These are phyloP conservation scores for Schizophyllum commune DNA, from an alignment of 1,284 basidiomycete genomes.

Conservation along the genomic window DNA sequence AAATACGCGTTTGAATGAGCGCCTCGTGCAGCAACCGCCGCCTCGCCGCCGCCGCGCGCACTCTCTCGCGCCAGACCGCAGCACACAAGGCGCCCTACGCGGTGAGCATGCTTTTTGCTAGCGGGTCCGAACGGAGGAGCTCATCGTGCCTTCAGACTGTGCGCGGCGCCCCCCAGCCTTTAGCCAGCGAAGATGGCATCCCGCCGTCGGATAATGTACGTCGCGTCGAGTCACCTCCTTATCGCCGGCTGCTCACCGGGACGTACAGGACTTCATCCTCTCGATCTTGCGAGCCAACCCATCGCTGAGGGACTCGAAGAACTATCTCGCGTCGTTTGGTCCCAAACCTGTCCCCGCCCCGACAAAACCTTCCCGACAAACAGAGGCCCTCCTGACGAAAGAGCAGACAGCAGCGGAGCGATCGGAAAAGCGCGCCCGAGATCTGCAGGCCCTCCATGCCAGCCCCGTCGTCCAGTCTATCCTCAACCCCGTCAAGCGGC, in stretches of 20 bases:
- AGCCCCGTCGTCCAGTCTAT: conserved; percentile 75
- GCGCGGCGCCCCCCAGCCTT: neutral
- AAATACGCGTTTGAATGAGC: neutral
- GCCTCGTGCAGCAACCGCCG: neutral
- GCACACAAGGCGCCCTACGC: neutral
- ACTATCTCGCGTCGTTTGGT: conserved; percentile 85
- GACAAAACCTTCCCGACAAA: conserved; percentile 14
- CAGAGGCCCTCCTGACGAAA: conserved; percentile 12
- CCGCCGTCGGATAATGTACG: neutral
- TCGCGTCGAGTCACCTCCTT: neutral
- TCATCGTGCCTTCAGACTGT: neutral
- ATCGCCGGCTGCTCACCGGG: neutral
- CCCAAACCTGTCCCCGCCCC: conserved; percentile 34
- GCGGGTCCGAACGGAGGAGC: neutral
- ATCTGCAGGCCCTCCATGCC: conserved; percentile 2
- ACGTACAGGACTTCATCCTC: conserved; percentile 85
- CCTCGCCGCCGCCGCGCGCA: neutral
- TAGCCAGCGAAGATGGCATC: neutral
- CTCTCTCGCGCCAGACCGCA: neutral
- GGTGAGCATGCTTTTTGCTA: neutral
- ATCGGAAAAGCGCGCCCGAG: conserved; percentile 19
- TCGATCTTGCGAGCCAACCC: conserved; percentile 93
- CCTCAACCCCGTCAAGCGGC: conserved; percentile 73
- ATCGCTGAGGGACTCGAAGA: conserved; percentile 83
- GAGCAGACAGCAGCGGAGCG: conserved; percentile 17